These are phyloP conservation scores for Euphrasia confusa DNA, from an alignment of 257 asterid species.

Conservation along the genomic window DNA sequence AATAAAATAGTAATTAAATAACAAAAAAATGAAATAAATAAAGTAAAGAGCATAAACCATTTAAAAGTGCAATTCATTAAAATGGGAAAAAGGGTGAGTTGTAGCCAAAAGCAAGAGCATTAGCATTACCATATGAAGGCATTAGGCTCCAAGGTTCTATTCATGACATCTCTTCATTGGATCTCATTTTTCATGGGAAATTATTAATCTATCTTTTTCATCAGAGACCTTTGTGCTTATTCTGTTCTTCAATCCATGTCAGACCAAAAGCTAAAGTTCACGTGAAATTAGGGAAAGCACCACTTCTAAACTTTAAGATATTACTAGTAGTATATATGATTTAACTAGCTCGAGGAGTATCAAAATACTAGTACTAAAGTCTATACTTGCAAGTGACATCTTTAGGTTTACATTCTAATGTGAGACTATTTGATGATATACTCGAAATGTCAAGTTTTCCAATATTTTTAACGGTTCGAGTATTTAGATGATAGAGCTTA, in stretches of 20 bases:
- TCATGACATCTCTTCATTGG: conserved; percentile 13
- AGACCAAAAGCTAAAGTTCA: conserved; percentile 26
- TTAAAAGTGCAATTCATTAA: background rate
- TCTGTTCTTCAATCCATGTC: conserved; percentile 7
- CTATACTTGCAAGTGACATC: too few species aligned
- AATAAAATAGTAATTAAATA: too few species aligned
- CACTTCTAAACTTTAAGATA: background rate
- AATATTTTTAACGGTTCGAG: too few species aligned
- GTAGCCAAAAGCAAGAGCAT: conserved; percentile 25
- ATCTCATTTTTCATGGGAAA: background rate
- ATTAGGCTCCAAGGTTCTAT: conserved; percentile 25
- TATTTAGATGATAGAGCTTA: too few species aligned
- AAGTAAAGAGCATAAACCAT: too few species aligned
- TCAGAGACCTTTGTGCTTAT: conserved; percentile 2
- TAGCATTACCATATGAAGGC: conserved; percentile 25
- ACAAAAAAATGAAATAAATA: too few species aligned
- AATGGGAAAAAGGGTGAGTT: conserved; percentile 15
- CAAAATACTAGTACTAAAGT: too few species aligned
- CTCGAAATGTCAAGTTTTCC: too few species aligned
- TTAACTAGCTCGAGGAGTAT: too few species aligned
- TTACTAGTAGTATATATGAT: too few species aligned
- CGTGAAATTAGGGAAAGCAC: conserved; percentile 21
- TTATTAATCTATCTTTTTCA: background rate
- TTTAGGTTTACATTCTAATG: too few species aligned
- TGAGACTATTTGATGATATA: too few species aligned